Base-by-base conservation (phyloP, 805 yeast genomes). In the Candida tibetensis region DNA sequence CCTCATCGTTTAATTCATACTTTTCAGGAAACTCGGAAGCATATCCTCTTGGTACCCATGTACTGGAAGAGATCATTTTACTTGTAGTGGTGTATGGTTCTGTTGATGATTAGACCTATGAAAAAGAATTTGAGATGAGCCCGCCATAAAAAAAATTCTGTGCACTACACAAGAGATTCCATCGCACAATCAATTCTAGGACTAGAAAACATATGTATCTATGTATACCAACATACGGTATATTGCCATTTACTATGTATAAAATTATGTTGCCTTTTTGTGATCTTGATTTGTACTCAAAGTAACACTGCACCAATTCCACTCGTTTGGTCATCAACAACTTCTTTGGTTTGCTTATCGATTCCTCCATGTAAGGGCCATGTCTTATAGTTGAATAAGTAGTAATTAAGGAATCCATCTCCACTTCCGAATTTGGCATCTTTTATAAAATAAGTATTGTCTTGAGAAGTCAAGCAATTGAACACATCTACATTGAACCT, bases 1-100 rank as follows among this genome's bases (percentile, higher is more conserved):
- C 99, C 43, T 77, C 91, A 45, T 93, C 98, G 49, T 89, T 82
- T 38, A 91, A 67, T 49, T 87, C 95, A 53, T 88, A 89, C 55
- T 84, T 78, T 53, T 80, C 87, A 4, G 99, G 98, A 57, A 82
- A 86, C 61, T 90, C 97, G 27, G 95, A 77, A 19, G 99, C 95
- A 61, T 74, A 85, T 4, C 99, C 99, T 54, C 96, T 79, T 34
- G 98, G 97, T 17, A 91, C 96, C 98, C 99, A 93, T 36, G 82
- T 70, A 34, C 93, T 81, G 18, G 97, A 84, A 28, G 99, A 88
- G 47, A 91, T 83, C 96, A 90, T 89, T 32, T 7, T 49, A 39
- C 16, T 27, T 7, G 25, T 21, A 10, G 25, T 21, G 7, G 25
- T 21, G 10, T 7, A 10, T 21, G 25, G 25, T 10, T n/a, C n/a